Evolutionary conservation across 2,329 filamentous ascomycete species (phyloP).

Genomic region (Cylindrodendrum hubeiense): DNA sequence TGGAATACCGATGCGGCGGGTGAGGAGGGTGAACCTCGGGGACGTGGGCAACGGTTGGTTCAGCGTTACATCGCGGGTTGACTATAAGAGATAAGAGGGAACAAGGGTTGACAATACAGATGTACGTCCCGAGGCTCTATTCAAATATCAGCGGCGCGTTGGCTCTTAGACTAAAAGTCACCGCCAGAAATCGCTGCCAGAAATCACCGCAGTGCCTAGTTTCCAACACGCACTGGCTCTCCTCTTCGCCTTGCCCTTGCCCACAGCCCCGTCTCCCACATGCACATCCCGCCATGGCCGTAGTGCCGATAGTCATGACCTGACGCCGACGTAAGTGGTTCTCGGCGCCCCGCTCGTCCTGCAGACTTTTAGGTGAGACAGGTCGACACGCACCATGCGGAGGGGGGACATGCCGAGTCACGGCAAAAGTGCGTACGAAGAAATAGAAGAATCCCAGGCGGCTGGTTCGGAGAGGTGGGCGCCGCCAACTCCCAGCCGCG

Average conservation of each 20-base stretch:
- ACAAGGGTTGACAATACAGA: background rate
- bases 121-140: background rate
- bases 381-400: background rate
- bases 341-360: background rate
- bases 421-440: background rate
- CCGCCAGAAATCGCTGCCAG: background rate
- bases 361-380: background rate
- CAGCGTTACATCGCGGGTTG: background rate
- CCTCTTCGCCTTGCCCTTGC: background rate
- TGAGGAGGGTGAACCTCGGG: slow-evolving; percentile 1
- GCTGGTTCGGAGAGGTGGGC: slow-evolving; percentile 24
- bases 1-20: slow-evolving; percentile 13
- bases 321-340: background rate
- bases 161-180: background rate
- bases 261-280: too few species aligned
- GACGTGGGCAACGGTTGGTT: background rate
- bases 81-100: background rate
- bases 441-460: slow-evolving; percentile 15
- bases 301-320: slow-evolving; percentile 4
- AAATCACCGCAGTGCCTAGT: background rate
- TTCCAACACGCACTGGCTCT: background rate
- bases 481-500: background rate
- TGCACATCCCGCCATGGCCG: background rate
- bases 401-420: background rate
- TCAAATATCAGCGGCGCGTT: background rate